Evolutionary conservation across 2,329 filamentous ascomycete genomes (phyloP).

Genomic region (Paecilomyces variotii): DNA sequence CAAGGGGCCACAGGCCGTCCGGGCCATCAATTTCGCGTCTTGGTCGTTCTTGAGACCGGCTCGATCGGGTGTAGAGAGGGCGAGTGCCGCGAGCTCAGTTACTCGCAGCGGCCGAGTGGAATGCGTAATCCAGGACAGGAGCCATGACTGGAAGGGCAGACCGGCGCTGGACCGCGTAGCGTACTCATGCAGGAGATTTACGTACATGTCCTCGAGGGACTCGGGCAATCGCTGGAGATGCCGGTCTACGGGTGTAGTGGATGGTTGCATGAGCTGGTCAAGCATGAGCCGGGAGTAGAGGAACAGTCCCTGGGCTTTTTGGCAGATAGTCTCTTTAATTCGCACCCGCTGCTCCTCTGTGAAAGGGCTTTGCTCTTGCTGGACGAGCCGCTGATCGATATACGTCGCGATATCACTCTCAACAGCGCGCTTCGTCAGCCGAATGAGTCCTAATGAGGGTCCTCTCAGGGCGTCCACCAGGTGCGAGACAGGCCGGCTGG

Average conservation of each 20-base stretch:
- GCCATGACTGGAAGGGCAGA: conserved; percentile 21
- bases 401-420: conserved; percentile 35
- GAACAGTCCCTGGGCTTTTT: conserved; percentile 37
- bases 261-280: conserved; percentile 25
- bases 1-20: conserved; percentile 32
- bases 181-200: conserved; percentile 30
- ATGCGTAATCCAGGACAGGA: conserved; percentile 36
- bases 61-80: conserved; percentile 2
- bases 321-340: conserved; percentile 16
- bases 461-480: conserved; percentile 25
- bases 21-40: conserved; percentile 27
- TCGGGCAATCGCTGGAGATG: conserved; percentile 25
- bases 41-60: background rate
- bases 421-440: conserved; percentile 29
- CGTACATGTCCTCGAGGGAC: conserved; percentile 35
- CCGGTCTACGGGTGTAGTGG: conserved; percentile 12
- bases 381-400: conserved; percentile 18
- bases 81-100: conserved; percentile 31
- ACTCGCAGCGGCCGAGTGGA: conserved; percentile 34
- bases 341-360: no score
- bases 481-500: conserved; percentile 32
- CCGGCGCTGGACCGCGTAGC: conserved; percentile 22
- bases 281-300: conserved; percentile 37
- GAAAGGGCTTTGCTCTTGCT: conserved; percentile 8
- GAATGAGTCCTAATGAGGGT: conserved; percentile 21